Conservation (phyloP, 148 eudicot species). For the Chenopodium album region DNA sequence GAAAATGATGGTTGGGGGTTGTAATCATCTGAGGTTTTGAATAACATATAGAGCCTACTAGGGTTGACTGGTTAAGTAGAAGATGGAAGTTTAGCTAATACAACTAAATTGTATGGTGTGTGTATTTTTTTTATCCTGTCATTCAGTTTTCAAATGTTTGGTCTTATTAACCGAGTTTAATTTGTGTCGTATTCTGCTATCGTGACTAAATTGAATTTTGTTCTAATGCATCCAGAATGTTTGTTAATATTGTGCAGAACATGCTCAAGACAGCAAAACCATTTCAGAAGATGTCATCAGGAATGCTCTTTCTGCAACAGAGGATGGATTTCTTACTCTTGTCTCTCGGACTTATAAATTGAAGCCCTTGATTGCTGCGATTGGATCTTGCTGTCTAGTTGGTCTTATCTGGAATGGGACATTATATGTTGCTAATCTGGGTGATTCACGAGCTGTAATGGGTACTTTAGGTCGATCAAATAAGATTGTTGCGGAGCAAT, state of each 20-base stretch:
- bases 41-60: too few relatives aligned
- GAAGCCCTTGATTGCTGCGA: slow-evolving; percentile 55
- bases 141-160: neutral
- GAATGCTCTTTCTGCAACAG: slow-evolving; percentile 59
- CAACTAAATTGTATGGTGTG: too few relatives aligned
- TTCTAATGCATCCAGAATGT: neutral
- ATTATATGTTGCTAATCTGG: slow-evolving; percentile 68
- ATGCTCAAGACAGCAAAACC: slow-evolving; percentile 41
- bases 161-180: neutral
- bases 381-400: slow-evolving; percentile 73
- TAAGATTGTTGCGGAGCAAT: slow-evolving; percentile 54
- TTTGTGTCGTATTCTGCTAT: neutral
- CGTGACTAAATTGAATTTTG: neutral
- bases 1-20: neutral
- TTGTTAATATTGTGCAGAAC: slow-evolving; percentile 27
- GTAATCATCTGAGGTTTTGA: neutral
- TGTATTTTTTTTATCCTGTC: too few relatives aligned
- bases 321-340: slow-evolving; percentile 45
- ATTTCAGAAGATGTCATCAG: slow-evolving; percentile 51
- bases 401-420: slow-evolving; percentile 60
- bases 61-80: too few relatives aligned
- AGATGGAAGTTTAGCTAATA: too few relatives aligned
- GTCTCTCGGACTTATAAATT: slow-evolving; percentile 23
- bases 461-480: slow-evolving; percentile 37
- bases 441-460: slow-evolving; percentile 81